Percentiles rank a stretch among this genome's conserved stretches.
These are phyloP conservation scores for Sechiopsis laciniata DNA, from an alignment of 306 rosid species.

Conservation along the genomic window DNA sequence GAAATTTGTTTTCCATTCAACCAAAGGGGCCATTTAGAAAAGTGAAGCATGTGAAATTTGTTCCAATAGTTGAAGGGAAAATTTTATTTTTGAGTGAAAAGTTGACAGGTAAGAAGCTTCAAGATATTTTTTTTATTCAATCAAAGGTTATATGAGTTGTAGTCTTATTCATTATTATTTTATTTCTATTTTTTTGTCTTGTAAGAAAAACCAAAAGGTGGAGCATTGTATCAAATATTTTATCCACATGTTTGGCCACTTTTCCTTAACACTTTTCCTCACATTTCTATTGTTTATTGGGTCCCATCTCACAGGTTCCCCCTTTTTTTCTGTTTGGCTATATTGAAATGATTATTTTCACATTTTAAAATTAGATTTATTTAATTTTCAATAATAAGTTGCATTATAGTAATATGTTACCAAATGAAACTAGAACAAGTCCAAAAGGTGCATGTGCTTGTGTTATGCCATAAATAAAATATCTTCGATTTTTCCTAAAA, in stretches of 20 bases:
- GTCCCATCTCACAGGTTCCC: background rate
- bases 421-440: background rate
- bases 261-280: background rate
- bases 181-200: too few relatives aligned
- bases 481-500: background rate
- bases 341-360: background rate
- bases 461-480: background rate
- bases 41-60: too few relatives aligned
- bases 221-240: too few relatives aligned
- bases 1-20: background rate
- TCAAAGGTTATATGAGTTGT: background rate
- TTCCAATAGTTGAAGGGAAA: too few relatives aligned
- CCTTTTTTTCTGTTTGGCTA: background rate
- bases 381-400: background rate
- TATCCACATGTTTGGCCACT: background rate
- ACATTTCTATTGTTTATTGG: background rate
- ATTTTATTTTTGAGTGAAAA: too few relatives aligned
- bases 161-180: background rate
- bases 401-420: background rate
- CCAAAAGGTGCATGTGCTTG: slow-evolving; percentile 8
- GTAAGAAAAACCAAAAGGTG: too few relatives aligned
- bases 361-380: background rate
- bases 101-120: too few relatives aligned
- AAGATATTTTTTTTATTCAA: background rate
- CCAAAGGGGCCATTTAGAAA: background rate